Percentiles rank a stretch among this genome's conserved stretches.
phyloP scores from a whole-genome alignment of 768 basidiomycete genomes.

The Pluteus cervinus region DNA sequence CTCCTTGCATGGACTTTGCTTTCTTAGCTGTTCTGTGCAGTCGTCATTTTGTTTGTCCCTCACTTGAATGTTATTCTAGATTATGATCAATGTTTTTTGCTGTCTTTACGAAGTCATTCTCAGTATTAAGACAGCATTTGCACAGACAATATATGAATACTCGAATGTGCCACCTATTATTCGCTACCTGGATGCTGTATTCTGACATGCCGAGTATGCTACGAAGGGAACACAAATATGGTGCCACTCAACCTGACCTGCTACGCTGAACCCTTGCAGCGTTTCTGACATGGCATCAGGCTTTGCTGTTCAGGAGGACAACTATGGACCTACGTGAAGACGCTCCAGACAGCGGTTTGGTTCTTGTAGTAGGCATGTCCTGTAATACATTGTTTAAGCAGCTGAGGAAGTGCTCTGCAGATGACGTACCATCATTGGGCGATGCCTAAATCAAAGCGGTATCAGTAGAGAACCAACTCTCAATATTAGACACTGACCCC shows the following conservation, averaged over 20 bases:
- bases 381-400: constrained; percentile 11
- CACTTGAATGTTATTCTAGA: too few relatives aligned
- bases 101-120: too few relatives aligned
- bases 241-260: constrained; percentile 18
- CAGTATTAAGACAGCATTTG: too few relatives aligned
- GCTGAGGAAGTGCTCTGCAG: not conserved
- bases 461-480: not conserved
- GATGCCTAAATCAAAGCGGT: constrained; percentile 29
- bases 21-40: too few relatives aligned
- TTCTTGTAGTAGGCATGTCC: constrained; percentile 48
- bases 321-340: constrained; percentile 36
- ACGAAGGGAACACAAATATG: too few relatives aligned
- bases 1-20: too few relatives aligned
- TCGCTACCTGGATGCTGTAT: too few relatives aligned
- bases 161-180: too few relatives aligned
- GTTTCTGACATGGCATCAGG: constrained; percentile 16
- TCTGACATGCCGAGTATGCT: too few relatives aligned
- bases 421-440: constrained; percentile 44
- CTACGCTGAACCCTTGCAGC: constrained; percentile 27
- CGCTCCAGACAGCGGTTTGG: constrained; percentile 42
- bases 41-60: too few relatives aligned
- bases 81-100: too few relatives aligned
- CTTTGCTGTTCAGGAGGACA: not conserved
- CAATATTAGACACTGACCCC: constrained; percentile 24
- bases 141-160: too few relatives aligned